Evolutionary conservation across 148 eudicot genomes (phyloP).

Genomic region (Cornus suecica): DNA sequence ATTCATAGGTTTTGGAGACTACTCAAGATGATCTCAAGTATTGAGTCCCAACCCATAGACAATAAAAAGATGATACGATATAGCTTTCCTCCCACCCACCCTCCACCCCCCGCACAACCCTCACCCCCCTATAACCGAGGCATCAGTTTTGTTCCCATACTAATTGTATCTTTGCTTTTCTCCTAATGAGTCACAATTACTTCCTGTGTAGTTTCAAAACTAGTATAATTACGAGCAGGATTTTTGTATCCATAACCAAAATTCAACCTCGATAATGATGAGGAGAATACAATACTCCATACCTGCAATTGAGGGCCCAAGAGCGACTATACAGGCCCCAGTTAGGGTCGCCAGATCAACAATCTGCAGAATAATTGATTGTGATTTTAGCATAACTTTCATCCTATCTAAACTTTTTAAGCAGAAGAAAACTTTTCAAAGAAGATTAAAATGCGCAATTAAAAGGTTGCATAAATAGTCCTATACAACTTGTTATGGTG

Average conservation of each 20-base stretch:
- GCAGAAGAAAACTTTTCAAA: background rate
- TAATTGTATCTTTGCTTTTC: background rate
- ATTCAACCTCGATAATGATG: constrained; percentile 4
- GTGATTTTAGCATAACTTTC: constrained; percentile 6
- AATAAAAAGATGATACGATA: background rate
- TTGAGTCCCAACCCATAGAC: background rate
- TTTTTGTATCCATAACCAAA: background rate
- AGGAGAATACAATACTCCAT: background rate
- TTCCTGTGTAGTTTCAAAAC: background rate
- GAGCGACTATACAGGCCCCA: constrained; percentile 85
- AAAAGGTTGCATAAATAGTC: background rate
- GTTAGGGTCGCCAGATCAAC: constrained; percentile 95
- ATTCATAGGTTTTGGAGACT: background rate
- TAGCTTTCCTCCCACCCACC: background rate
- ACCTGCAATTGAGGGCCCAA: constrained; percentile 97
- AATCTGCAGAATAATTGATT: constrained; percentile 46
- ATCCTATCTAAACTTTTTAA: background rate
- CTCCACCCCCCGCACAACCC: too few relatives aligned
- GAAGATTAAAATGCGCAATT: background rate
- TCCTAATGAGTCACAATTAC: background rate
- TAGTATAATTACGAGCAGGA: background rate
- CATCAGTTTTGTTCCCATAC: background rate
- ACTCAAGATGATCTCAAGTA: background rate
- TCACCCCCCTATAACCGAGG: background rate
- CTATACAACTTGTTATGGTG: background rate